A percentile compares a stretch with the other conserved stretches of the same genome.
These are phyloP conservation scores for Santalum album DNA, from an alignment of 164 flowering plant species.

Conservation along the genomic window DNA sequence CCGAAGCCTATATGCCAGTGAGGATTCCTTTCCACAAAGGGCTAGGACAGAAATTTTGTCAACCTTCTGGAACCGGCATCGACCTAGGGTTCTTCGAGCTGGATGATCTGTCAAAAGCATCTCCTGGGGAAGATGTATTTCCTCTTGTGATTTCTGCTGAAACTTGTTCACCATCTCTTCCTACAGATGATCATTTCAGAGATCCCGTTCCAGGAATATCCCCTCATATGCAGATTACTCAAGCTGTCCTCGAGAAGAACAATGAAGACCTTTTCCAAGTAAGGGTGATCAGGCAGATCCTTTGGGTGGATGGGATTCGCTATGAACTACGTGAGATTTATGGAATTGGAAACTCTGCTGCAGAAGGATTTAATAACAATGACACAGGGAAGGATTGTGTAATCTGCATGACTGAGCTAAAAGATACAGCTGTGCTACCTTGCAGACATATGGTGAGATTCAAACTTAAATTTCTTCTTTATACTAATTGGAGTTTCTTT, in stretches of 20 bases:
- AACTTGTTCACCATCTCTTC: constrained; percentile 22
- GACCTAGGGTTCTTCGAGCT: constrained; percentile 68
- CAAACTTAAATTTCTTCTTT: not conserved
- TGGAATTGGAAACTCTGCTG: constrained; percentile 59
- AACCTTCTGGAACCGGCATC: constrained; percentile 76
- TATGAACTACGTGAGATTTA: constrained; percentile 82
- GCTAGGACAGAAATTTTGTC: constrained; percentile 55
- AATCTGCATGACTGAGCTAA: constrained; percentile 89
- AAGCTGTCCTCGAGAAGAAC: constrained; percentile 61
- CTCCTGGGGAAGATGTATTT: constrained; percentile 56
- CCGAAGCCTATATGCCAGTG: constrained; percentile 45
- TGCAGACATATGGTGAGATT: constrained; percentile 83
- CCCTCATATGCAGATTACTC: constrained; percentile 66
- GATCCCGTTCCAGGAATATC: constrained; percentile 19
- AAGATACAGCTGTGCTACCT: constrained; percentile 81
- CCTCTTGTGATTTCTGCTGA: constrained; percentile 83
- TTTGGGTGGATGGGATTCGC: constrained; percentile 67
- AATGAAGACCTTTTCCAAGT: constrained; percentile 42
- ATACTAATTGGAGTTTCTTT: not conserved
- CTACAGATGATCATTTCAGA: constrained; percentile 19
- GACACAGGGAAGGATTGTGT: constrained; percentile 75
- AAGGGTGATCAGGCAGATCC: constrained; percentile 60
- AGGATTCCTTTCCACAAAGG: constrained; percentile 64
- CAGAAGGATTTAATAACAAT: constrained; percentile 32
- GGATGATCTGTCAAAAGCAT: constrained; percentile 65